A percentile compares a stretch with the other conserved stretches of the same genome.
Evolutionary conservation across 345 rosid species (phyloP).

Genomic region (Aquilaria malaccensis): DNA sequence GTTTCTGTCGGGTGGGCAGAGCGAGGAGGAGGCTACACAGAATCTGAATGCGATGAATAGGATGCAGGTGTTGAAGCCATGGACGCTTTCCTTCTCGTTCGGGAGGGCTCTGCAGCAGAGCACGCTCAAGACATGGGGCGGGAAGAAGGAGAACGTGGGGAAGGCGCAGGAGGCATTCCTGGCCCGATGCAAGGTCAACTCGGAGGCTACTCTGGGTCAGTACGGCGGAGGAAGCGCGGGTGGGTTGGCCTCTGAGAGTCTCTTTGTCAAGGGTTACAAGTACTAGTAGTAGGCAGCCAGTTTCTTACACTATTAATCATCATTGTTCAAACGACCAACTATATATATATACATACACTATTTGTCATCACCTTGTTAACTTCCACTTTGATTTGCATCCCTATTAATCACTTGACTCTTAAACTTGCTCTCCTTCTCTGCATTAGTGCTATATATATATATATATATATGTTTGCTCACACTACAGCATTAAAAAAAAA

Average conservation of each 20-base stretch:
- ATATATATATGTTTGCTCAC: too few species aligned
- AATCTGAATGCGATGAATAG: slow-evolving; percentile 91
- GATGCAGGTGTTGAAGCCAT: slow-evolving; percentile 68
- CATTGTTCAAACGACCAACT: too few species aligned
- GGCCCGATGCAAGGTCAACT: slow-evolving; percentile 73
- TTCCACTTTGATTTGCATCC: too few species aligned
- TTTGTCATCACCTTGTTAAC: too few species aligned
- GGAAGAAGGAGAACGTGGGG: slow-evolving; percentile 67
- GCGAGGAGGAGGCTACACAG: slow-evolving; percentile 78
- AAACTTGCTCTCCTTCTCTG: too few species aligned
- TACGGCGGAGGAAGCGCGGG: slow-evolving; percentile 43
- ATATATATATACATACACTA: too few species aligned
- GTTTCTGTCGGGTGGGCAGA: slow-evolving; percentile 86
- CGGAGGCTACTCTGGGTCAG: slow-evolving; percentile 81
- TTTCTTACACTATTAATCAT: too few species aligned
- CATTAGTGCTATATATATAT: too few species aligned
- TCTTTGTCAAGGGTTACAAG: slow-evolving; percentile 82
- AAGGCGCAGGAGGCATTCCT: slow-evolving; percentile 76
- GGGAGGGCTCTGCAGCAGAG: slow-evolving; percentile 92
- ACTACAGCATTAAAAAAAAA: too few species aligned
- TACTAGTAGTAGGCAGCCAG: slow-evolving; percentile 22
- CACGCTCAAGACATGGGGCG: slow-evolving; percentile 88
- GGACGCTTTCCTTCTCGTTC: slow-evolving; percentile 93
- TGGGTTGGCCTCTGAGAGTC: slow-evolving; percentile 76
- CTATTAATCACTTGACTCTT: too few species aligned